Percentiles rank a stretch among this genome's conserved stretches.
Evolutionary conservation across 257 asterid species (phyloP).

Genomic region (Solanum chilense): DNA sequence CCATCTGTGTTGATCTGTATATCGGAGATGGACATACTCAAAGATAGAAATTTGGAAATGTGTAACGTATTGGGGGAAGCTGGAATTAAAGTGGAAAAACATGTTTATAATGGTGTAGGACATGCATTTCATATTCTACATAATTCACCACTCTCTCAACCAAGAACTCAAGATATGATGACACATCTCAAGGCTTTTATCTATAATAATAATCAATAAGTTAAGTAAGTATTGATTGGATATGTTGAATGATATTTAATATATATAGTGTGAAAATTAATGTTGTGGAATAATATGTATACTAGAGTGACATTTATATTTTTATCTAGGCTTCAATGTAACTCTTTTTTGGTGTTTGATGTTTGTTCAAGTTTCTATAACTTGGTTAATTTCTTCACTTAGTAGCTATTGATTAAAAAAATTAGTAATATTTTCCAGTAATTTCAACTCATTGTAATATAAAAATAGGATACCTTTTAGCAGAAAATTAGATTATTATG

Average conservation of each 20-base stretch:
- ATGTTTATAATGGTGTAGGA: neutral
- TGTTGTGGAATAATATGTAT: neutral
- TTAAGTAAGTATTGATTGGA: neutral
- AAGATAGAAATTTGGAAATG: neutral
- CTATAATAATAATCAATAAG: neutral
- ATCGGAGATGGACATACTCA: neutral
- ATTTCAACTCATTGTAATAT: neutral
- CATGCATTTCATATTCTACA: conserved; percentile 7
- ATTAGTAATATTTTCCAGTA: neutral
- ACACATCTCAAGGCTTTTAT: neutral
- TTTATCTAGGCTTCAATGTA: neutral
- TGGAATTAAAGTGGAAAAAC: neutral
- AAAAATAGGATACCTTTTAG: neutral
- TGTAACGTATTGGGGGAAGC: neutral
- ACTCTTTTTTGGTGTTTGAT: neutral
- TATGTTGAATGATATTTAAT: neutral
- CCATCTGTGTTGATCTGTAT: neutral
- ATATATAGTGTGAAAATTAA: neutral
- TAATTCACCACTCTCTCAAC: neutral
- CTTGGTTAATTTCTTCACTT: neutral
- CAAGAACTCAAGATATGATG: conserved; percentile 2
- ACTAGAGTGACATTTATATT: neutral
- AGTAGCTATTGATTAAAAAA: too few species aligned
- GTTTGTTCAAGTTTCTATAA: neutral
- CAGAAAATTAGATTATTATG: neutral